Percentiles rank a stretch among this genome's conserved stretches.
Conservation (phyloP, 805 yeast species). For the Yamadazyma kitorensis region DNA sequence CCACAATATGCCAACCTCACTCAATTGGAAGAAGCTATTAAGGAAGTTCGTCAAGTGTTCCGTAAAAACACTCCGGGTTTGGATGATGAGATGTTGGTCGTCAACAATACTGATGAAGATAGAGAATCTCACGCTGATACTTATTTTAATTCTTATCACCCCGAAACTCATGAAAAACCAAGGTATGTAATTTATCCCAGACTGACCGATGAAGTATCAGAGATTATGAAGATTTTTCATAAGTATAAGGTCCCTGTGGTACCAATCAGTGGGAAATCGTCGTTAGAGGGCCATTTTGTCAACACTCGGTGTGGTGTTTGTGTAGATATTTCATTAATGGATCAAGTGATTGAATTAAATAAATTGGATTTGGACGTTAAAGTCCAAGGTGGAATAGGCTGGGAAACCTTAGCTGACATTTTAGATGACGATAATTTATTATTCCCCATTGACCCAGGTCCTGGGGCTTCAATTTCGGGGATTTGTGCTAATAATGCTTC, state of each 20-base stretch:
- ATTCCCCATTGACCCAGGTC: conserved; percentile 78
- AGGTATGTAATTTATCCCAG: conserved; percentile 57
- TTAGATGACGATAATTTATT: conserved; percentile 43
- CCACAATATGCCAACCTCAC: conserved; percentile 22
- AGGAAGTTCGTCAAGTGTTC: conserved; percentile 18
- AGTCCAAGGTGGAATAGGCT: conserved; percentile 77
- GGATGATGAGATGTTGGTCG: conserved; percentile 16
- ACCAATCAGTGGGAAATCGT: conserved; percentile 78
- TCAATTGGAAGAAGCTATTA: conserved; percentile 21
- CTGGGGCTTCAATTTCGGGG: conserved; percentile 79
- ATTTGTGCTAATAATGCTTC: conserved; percentile 77
- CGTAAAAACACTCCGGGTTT: conserved; percentile 12
- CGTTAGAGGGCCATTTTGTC: conserved; percentile 78
- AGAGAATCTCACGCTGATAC: conserved; percentile 28
- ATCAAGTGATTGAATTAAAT: conserved; percentile 53
- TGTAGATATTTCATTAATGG: conserved; percentile 60
- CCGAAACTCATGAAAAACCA: conserved; percentile 26
- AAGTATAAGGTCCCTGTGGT: conserved; percentile 63
- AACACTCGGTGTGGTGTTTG: conserved; percentile 65
- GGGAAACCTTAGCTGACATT: conserved; percentile 58
- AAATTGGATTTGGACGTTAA: conserved; percentile 65
- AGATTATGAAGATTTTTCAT: conserved; percentile 60
- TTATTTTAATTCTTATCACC: conserved; percentile 34
- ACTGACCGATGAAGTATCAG: conserved; percentile 64
- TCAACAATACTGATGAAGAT: conserved; percentile 22